Evolutionary conservation across 1,284 basidiomycete species (phyloP).

Genomic region (Mycena citricolor): DNA sequence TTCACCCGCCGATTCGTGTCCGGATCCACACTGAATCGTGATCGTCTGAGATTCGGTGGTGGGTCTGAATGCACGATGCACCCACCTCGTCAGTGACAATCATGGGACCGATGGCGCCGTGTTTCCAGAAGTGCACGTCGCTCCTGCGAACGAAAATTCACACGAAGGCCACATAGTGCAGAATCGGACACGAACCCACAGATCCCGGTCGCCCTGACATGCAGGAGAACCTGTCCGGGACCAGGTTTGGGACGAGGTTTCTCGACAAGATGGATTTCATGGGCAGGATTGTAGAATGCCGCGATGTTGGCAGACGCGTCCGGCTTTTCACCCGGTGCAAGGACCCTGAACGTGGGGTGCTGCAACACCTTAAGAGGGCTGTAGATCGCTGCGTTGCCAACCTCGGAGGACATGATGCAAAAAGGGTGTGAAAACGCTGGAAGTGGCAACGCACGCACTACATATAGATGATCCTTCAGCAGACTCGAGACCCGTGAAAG

Average conservation of each 20-base stretch:
- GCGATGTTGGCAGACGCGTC: conserved; percentile 50
- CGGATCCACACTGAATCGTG: conserved; percentile 51
- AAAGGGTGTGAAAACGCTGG: conserved; percentile 1
- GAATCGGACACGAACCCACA: conserved; percentile 48
- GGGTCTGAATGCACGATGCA: neutral
- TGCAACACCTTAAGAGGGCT: conserved; percentile 52
- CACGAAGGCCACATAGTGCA: neutral
- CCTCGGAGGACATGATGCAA: conserved; percentile 25
- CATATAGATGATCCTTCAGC: too few relatives aligned
- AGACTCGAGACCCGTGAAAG: too few relatives aligned
- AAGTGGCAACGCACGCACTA: too few relatives aligned
- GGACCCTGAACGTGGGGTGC: conserved; percentile 50
- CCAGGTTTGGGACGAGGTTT: conserved; percentile 58
- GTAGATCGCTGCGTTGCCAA: conserved; percentile 45
- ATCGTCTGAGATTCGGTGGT: conserved; percentile 4
- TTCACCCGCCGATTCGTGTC: conserved; percentile 66
- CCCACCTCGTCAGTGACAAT: conserved; percentile 59
- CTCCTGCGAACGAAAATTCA: conserved; percentile 40
- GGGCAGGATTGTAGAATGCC: conserved; percentile 58
- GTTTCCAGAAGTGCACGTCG: conserved; percentile 68
- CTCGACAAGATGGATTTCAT: conserved; percentile 61
- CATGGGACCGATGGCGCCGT: conserved; percentile 65
- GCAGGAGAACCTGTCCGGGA: conserved; percentile 59
- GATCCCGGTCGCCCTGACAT: conserved; percentile 64
- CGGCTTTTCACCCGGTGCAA: conserved; percentile 47